Evolutionary conservation across 129 eudicot genomes (phyloP), one percentile per base, ranked within the genome.

Genomic region (Mikania micrantha): DNA sequence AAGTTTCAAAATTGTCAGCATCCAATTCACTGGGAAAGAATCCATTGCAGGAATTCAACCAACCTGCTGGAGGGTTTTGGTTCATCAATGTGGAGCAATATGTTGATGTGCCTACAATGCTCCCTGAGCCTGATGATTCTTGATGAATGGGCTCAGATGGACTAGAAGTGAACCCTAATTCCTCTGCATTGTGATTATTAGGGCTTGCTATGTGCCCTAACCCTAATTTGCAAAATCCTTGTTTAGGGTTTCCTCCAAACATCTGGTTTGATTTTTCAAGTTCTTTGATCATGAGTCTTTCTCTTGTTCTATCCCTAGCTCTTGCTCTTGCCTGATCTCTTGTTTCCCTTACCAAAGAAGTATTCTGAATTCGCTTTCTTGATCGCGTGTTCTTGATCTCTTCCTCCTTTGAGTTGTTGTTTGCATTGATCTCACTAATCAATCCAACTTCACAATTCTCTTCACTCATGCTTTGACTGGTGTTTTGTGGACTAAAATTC

Each of bases 301-400:
- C 82, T 47, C 74, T 72, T 60, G 90, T 81, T 77, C 90, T 72
- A 16, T 78, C 71, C 50, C 86, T 78, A 1, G 90, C 90, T 58
- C 86, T 75, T 60, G 80, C 86, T 69, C 90, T 81, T 15, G 90
- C 87, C 66, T 64, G 72, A 13, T 77, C 87, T 72, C 86, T 81
- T 1, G 76, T 52, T 61, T 73, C 82, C 50, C 38, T 64, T 32
- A 61, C 53, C 16, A 28, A 44, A 32, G 54, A 38, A 56, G 29
- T 58, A 49, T 48, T 67, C 7, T 27, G 49, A 42, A 28, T 24
- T 34, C 25, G 36, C 72, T 42, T 77, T 31, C 53, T 77, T 52
- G 66, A 24, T 41, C 61, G 35, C 67, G 25, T 68, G 36, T 67
- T 54, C 48, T 66, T 50, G 27, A 71, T 53, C 50, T 57, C 60